Evolutionary conservation across 805 yeast species (phyloP).

Genomic region (Wickerhamiella musiphila): DNA sequence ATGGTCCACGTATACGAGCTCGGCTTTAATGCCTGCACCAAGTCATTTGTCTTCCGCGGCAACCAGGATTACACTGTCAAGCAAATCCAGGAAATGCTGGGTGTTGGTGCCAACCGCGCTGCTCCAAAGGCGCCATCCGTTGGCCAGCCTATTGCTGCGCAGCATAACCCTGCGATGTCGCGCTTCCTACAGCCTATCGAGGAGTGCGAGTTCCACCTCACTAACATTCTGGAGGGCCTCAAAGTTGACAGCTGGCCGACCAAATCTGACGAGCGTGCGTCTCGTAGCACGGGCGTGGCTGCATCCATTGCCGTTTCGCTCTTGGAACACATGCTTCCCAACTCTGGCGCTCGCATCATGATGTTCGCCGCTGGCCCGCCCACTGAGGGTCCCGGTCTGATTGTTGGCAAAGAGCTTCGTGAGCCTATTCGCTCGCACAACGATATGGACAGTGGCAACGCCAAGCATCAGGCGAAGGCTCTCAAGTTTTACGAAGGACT

Average conservation of each 20-base stretch:
- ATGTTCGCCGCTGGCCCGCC: constrained; percentile 91
- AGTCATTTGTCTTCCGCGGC: constrained; percentile 75
- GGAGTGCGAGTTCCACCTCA: constrained; percentile 68
- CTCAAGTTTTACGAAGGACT: constrained; percentile 61
- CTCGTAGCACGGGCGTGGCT: constrained; percentile 89
- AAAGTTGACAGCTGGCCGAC: constrained; percentile 79
- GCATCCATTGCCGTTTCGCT: constrained; percentile 66
- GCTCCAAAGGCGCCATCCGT: constrained; percentile 21
- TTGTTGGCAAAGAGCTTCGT: constrained; percentile 77
- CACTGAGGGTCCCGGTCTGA: constrained; percentile 85
- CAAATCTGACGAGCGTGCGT: constrained; percentile 56
- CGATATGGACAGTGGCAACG: constrained; percentile 82
- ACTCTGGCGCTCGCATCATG: constrained; percentile 75
- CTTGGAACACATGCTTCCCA: constrained; percentile 67
- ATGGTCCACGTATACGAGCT: constrained; percentile 83
- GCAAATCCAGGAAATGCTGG: constrained; percentile 43
- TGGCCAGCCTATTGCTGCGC: constrained; percentile 15
- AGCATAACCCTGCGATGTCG: constrained; percentile 31
- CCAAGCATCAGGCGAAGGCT: constrained; percentile 77
- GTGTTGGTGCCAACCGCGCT: constrained; percentile 16
- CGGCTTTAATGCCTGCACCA: constrained; percentile 46
- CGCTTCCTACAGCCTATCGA: constrained; percentile 60
- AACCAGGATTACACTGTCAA: constrained; percentile 56
- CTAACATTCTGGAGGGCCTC: constrained; percentile 60
- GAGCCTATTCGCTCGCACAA: constrained; percentile 97